Conservation (phyloP, 345 rosid genomes). For the Linum usitatissimum region DNA sequence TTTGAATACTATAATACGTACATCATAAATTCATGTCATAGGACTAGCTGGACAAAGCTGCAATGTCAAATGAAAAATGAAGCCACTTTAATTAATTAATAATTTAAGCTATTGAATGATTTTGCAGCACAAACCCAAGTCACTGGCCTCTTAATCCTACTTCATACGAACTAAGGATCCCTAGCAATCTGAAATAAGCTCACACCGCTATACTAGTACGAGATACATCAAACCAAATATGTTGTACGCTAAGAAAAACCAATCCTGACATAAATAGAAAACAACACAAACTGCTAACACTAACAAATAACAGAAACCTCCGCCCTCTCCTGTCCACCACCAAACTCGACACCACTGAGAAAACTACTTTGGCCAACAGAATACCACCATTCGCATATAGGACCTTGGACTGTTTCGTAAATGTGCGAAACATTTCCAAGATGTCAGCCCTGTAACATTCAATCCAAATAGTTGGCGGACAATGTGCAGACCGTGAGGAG, state of each 20-base stretch:
- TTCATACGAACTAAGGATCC: neutral
- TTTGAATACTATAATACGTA: too few relatives aligned
- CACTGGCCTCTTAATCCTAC: too few relatives aligned
- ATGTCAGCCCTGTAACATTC: neutral
- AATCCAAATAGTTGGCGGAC: neutral
- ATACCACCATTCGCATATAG: neutral
- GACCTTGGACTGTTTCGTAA: neutral
- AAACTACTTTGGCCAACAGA: neutral
- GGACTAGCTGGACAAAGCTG: too few relatives aligned
- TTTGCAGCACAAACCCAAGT: too few relatives aligned
- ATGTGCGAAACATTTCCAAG: too few relatives aligned
- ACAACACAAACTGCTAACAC: neutral
- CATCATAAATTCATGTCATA: too few relatives aligned
- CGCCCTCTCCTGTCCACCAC: neutral
- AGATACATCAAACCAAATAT: neutral
- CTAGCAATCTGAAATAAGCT: neutral
- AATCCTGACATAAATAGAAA: neutral
- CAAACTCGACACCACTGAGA: neutral
- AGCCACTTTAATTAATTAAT: too few relatives aligned
- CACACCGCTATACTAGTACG: neutral
- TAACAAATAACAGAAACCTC: neutral
- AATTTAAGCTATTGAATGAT: too few relatives aligned
- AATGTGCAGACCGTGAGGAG: neutral
- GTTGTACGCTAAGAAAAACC: neutral
- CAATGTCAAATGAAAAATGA: too few relatives aligned